Percentiles rank a stretch among this genome's conserved stretches.
Evolutionary conservation across 352 stramenopile genomes (phyloP).

Genomic region (Thraustochytrium striatum): DNA sequence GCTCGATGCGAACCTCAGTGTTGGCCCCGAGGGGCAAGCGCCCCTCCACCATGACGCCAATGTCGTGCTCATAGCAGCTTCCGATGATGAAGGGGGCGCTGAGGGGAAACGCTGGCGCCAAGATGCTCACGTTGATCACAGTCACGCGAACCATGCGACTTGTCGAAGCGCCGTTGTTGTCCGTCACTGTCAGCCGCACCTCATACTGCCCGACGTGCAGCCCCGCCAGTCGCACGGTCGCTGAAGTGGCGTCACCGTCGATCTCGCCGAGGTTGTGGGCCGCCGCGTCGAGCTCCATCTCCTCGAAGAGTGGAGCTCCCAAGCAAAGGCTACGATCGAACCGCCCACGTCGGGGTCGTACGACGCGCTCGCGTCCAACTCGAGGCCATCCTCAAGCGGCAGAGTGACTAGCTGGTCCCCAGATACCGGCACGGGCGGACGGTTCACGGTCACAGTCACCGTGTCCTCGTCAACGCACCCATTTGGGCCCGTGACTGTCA

Average conservation of each 20-base stretch:
- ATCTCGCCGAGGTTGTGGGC: too few species aligned
- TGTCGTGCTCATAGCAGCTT: slow-evolving; percentile 7
- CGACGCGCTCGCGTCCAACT: neutral
- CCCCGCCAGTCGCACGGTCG: neutral
- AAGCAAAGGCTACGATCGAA: neutral
- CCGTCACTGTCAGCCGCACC: slow-evolving; percentile 15
- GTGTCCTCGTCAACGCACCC: slow-evolving; percentile 3
- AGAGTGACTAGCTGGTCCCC: neutral
- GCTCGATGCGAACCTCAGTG: neutral
- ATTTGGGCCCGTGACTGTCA: slow-evolving; percentile 15
- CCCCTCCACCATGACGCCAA: neutral
- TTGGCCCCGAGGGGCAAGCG: neutral
- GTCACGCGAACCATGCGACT: neutral
- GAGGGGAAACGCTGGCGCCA: neutral
- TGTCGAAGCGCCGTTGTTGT: slow-evolving; percentile 14
- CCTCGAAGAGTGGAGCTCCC: neutral
- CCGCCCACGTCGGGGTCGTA: slow-evolving; percentile 20
- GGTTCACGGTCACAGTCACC: slow-evolving; percentile 22
- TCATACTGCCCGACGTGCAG: slow-evolving; percentile 1
- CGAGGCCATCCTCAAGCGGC: too few species aligned
- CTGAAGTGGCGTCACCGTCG: neutral
- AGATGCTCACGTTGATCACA: slow-evolving; percentile 7
- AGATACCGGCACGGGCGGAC: neutral
- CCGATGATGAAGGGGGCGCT: slow-evolving; percentile 6
- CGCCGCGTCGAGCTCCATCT: too few species aligned